phyloP scores from a whole-genome alignment of 495 filamentous ascomycete species.

The Aspergillus panamensis region DNA sequence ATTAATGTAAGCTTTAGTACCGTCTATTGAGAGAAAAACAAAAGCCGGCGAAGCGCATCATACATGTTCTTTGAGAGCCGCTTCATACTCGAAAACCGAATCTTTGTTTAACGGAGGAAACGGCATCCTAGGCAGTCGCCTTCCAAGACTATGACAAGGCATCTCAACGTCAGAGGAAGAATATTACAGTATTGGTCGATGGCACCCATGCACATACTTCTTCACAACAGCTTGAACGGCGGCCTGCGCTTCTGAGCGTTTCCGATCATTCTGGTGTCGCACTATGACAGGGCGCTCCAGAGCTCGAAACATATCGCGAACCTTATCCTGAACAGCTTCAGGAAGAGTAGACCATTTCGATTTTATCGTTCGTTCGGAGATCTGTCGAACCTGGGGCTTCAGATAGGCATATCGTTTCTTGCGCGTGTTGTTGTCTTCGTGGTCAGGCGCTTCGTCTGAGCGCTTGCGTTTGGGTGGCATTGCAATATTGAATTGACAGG shows the following conservation, averaged over 20 bases:
- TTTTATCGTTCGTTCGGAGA: conserved; percentile 55
- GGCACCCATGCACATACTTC: conserved; percentile 31
- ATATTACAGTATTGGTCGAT: background rate
- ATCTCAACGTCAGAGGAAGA: background rate
- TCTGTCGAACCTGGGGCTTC: conserved; percentile 47
- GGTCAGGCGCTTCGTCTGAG: conserved; percentile 22
- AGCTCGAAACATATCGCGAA: conserved; percentile 50
- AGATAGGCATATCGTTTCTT: conserved; percentile 44
- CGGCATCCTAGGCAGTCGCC: conserved; percentile 53
- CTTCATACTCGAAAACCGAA: conserved; percentile 58
- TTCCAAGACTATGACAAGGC: conserved; percentile 36
- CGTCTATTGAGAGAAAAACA: background rate
- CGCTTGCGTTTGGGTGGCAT: conserved; percentile 43
- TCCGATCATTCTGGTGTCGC: conserved; percentile 51
- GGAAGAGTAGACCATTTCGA: conserved; percentile 58
- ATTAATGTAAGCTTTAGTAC: conserved; percentile 9
- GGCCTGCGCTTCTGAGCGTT: conserved; percentile 53
- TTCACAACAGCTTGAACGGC: conserved; percentile 47
- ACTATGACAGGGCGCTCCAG: conserved; percentile 55
- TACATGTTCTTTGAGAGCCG: conserved; percentile 56
- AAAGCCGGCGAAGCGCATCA: conserved; percentile 9
- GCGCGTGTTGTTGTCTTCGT: conserved; percentile 21
- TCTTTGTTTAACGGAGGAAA: conserved; percentile 58
- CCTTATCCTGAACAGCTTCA: conserved; percentile 47
- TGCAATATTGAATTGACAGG: background rate